Conservation (phyloP, 129 eudicot species). For the Artemisia argyi region DNA sequence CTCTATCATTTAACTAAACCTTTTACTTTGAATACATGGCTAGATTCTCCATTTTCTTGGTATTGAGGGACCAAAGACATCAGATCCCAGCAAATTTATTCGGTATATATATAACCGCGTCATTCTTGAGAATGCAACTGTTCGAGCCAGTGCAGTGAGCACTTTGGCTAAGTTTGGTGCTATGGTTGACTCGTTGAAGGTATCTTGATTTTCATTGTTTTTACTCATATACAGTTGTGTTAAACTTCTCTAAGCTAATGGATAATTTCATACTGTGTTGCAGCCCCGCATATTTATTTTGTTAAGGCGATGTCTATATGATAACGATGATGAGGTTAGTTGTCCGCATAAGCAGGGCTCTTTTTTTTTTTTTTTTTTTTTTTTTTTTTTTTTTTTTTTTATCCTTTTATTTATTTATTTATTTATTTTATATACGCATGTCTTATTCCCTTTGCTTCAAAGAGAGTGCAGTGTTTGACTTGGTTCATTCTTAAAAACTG, state of each 20-base stretch:
- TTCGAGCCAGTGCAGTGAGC: constrained; percentile 92
- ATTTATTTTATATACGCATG: neutral
- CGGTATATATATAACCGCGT: constrained; percentile 93
- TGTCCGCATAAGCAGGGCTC: neutral
- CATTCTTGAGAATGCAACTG: constrained; percentile 97
- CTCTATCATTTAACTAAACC: neutral
- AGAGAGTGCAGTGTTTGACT: neutral
- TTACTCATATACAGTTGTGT: neutral
- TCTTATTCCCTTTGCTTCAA: neutral
- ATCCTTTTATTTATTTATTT: no score
- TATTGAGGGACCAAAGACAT: constrained; percentile 94
- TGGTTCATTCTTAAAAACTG: neutral
- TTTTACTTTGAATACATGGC: constrained; percentile 8
- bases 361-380: neutral
- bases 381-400: neutral
- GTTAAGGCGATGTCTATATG: constrained; percentile 85
- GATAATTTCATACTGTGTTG: constrained; percentile 33
- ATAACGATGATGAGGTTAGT: constrained; percentile 98
- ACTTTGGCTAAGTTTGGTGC: constrained; percentile 98
- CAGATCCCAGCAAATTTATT: constrained; percentile 94
- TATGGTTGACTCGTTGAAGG: constrained; percentile 85
- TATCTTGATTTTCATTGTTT: constrained; percentile 28
- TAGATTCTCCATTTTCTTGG: constrained; percentile 97
- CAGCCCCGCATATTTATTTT: constrained; percentile 92
- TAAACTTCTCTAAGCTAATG: constrained; percentile 5